Percentiles rank a stretch among this genome's conserved stretches.
These are phyloP conservation scores for Lipomyces spencermartinsiae DNA, from an alignment of 805 yeast genomes.

Conservation along the genomic window DNA sequence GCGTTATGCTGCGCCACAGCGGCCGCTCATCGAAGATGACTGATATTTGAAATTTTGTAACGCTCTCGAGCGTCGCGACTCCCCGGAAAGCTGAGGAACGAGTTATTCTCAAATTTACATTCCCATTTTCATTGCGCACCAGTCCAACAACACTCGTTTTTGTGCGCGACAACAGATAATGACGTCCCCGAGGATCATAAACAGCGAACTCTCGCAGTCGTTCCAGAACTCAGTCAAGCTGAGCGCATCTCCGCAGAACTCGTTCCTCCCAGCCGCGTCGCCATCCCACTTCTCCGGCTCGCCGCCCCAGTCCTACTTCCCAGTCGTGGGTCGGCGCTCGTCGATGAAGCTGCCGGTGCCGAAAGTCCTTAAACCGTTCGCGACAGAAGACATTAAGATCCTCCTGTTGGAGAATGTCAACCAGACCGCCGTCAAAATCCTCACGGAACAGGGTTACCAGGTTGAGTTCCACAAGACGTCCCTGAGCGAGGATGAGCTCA, in stretches of 20 bases:
- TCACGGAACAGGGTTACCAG: constrained; percentile 91
- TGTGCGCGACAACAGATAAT: constrained; percentile 1
- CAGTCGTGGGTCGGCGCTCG: constrained; percentile 26
- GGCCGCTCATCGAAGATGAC: background rate
- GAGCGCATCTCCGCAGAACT: constrained; percentile 35
- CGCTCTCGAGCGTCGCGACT: background rate
- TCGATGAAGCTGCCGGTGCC: constrained; percentile 32
- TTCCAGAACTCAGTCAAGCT: constrained; percentile 35
- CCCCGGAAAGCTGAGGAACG: background rate
- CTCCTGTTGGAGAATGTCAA: constrained; percentile 91
- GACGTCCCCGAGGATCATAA: constrained; percentile 33
- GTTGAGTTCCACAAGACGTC: constrained; percentile 92
- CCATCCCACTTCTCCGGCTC: constrained; percentile 35
- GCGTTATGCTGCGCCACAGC: constrained; percentile 4
- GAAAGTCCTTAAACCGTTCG: constrained; percentile 88
- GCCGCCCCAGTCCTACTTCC: constrained; percentile 37
- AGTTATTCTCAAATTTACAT: background rate
- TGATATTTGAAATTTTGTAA: background rate
- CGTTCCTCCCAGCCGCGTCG: constrained; percentile 32
- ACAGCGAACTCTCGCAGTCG: constrained; percentile 28
- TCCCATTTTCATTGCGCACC: background rate
- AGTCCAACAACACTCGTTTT: background rate
- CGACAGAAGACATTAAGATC: constrained; percentile 93
- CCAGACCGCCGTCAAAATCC: constrained; percentile 85
- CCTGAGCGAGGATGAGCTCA: constrained; percentile 88